phyloP scores from a whole-genome alignment of 2,329 filamentous ascomycete species.

The Xylaria sp. region DNA sequence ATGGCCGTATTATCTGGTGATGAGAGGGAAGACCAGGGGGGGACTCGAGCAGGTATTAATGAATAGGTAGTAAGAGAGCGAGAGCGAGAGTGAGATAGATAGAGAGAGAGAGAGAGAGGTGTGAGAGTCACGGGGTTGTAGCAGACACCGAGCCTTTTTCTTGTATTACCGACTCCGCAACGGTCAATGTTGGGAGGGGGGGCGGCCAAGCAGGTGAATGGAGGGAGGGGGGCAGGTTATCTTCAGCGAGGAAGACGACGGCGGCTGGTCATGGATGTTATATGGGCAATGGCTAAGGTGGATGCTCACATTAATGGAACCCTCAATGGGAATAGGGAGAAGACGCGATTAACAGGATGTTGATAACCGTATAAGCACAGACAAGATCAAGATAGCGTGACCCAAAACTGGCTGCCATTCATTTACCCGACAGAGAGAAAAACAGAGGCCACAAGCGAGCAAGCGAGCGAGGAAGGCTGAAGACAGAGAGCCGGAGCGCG shows the following conservation, averaged over 20 bases:
- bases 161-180: not conserved
- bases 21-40: not conserved
- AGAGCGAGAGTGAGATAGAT: not conserved
- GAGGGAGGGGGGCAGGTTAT: not conserved
- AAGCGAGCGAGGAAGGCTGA: slow-evolving; percentile 7
- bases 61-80: not conserved
- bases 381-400: slow-evolving; percentile 2
- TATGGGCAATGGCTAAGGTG: not conserved
- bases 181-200: not conserved
- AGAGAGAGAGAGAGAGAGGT: not conserved
- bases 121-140: not conserved
- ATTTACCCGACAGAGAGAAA: not conserved
- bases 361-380: not conserved
- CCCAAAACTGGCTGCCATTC: slow-evolving; percentile 4
- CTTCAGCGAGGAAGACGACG: not conserved
- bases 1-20: not conserved
- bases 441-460: slow-evolving; percentile 4
- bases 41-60: not conserved
- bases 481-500: slow-evolving; percentile 4
- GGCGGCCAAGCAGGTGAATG: not conserved
- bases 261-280: not conserved
- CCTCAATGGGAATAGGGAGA: not conserved
- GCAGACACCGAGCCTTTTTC: not conserved
- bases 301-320: not conserved
- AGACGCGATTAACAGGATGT: slow-evolving; percentile 2